Base-by-base conservation (phyloP, 2,329 filamentous ascomycete species). In the Aspergillus novoparasiticus region DNA sequence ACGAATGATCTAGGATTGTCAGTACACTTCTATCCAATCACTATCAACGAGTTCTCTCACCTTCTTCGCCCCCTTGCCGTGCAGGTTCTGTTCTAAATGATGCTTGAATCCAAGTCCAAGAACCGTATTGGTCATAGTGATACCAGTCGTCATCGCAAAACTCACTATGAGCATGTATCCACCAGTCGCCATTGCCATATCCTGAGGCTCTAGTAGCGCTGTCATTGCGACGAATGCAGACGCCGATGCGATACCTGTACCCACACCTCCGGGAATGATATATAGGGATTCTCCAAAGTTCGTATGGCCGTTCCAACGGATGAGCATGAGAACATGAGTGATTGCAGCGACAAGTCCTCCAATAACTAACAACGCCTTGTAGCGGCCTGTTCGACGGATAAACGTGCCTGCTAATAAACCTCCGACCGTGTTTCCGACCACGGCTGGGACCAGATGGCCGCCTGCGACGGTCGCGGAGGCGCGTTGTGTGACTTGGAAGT, bases 381-480 rank as follows among this genome's bases (percentile, higher is more conserved):
- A 90, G 1, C 81, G 80, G 0, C 88, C 88, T 0, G 87, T 90
- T 23, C 77, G 80, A 46, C 83, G 82, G 68, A 90, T 89, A 56
- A 83, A 79, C 0, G 79, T 69, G 0, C 90, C 89, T 0, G 87
- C 83, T 0, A 88, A 48, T 2, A 92, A 77, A 0, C 87, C 88
- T 1, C 89, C 89, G 0, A 78, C 39, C 1, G 89, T 86, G 68
- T 92, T 92, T 0, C 89, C 90, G 0, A 85, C 75, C 0, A 92
- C 88, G 0, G 89, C 87, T 0, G 90, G 90, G 46, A 92, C 82
- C 0, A 93, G 78, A 68, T 91, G 87, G 0, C 85, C 78, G 2
- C 84, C 84, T 0, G 89, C 87, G 1, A 80, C 76, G 0, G 88
- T 87, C 51, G 85, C 87, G 0, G 85, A 87, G 3, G 83, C 83